Evolutionary conservation across 1,139 yeast genomes (phyloP), one percentile per base, ranked within the genome.

Genomic region (Wickerhamomyces sp.): DNA sequence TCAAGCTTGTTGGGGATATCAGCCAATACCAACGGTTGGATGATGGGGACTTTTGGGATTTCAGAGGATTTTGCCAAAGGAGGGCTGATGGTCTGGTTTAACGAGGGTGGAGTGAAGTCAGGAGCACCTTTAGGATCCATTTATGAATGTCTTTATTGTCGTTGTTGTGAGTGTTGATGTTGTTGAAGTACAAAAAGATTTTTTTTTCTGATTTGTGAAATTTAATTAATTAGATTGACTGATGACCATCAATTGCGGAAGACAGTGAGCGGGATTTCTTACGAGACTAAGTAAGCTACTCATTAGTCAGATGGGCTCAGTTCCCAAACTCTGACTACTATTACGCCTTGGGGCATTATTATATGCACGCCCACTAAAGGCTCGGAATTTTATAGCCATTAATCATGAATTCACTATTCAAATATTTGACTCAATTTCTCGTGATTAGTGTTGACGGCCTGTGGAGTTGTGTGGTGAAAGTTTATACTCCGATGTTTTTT

Each of bases 41-140:
- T 34, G 48, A 88, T 86, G 2, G 95, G 96, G 43, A 78, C 78
- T 50, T 76, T 73, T 1, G 96, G 96, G 56, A 89, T 89, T 51
- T 78, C 72, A 3, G 83, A 81, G 13, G 81, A 73, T 4, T 88
- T 85, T 5, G 88, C 87, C 38, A 76, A 67, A 6, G 90, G 79
- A 8, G 93, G 91, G 7, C 31, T 41, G 57, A 76, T 79, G 36
- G 79, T 52, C 72, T 66, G 79, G 48, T 79, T 76, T 40, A 77
- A 72, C 11, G 86, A 78, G 0, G 90, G 88, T 9, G 91, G 90
- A 42, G 78, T 76, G 62, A 84, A 85, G 62, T 84, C 78, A 31
- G 93, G 91, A 56, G 84, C 93, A 66, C 80, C 77, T 7, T 87
- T 83, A 31, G 94, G 94, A 61, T 85, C 94, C 94, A 85, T 84